Evolutionary conservation across 2,329 filamentous ascomycete genomes (phyloP).

Genomic region (Falciphora oryzae): DNA sequence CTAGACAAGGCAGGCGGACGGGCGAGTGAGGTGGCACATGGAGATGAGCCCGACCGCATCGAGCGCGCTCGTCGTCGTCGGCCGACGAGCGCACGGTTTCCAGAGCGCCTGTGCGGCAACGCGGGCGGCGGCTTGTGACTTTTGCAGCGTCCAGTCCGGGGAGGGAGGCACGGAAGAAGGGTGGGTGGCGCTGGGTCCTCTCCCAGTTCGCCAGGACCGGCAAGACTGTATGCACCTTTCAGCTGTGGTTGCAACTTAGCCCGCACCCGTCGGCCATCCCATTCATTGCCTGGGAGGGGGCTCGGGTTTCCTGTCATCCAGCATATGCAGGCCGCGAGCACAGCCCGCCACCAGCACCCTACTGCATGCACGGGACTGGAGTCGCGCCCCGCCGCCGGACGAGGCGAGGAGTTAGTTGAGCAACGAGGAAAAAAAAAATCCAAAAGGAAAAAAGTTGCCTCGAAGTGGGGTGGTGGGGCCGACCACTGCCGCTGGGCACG

Average conservation of each 20-base stretch:
- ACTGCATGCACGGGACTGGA: neutral
- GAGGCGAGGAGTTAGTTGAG: constrained; percentile 7
- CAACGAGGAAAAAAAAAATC: constrained; percentile 18
- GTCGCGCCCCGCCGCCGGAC: neutral
- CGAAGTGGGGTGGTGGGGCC: neutral
- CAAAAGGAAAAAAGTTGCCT: constrained; percentile 11
- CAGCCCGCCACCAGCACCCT: constrained; percentile 22
- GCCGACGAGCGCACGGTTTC: neutral
- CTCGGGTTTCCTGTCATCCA: constrained; percentile 25
- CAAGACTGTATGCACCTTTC: constrained; percentile 26
- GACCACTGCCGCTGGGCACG: neutral
- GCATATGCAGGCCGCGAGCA: constrained; percentile 29
- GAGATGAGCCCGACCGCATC: neutral
- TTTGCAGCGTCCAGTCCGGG: neutral
- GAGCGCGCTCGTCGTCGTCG: neutral
- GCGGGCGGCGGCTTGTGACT: constrained; percentile 7
- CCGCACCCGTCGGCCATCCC: constrained; percentile 17
- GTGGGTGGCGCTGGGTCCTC: constrained; percentile 22
- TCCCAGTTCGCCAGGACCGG: constrained; percentile 10
- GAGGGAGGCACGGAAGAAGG: constrained; percentile 4
- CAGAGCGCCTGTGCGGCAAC: neutral
- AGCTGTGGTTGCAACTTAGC: constrained; percentile 23
- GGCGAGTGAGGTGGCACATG: constrained; percentile 9
- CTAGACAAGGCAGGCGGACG: constrained; percentile 2
- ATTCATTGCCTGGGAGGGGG: constrained; percentile 23